A percentile compares a stretch with the other conserved stretches of the same genome.
phyloP scores from a whole-genome alignment of 345 rosid species.

The Leavenworthia alabamica region DNA sequence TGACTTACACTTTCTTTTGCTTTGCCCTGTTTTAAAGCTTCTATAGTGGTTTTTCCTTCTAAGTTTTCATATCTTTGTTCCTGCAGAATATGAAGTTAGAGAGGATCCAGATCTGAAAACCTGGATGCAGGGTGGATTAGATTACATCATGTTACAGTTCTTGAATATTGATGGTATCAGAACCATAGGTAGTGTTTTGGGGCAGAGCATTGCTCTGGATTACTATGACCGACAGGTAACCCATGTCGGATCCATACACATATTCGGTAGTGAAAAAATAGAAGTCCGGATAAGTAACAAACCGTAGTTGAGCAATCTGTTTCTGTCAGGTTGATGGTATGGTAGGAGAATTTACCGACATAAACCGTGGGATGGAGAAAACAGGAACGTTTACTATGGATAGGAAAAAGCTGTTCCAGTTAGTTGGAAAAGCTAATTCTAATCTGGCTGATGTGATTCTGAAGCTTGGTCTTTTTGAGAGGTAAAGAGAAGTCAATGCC shows the following conservation, averaged over 20 bases:
- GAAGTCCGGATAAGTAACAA: not conserved
- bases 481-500: too few species aligned
- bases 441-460: constrained; percentile 94
- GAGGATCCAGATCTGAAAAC: constrained; percentile 63
- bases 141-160: constrained; percentile 82
- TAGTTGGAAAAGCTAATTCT: constrained; percentile 93
- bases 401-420: constrained; percentile 86
- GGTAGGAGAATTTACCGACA: constrained; percentile 96
- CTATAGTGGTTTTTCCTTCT: too few species aligned
- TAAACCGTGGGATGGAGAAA: constrained; percentile 89
- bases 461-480: constrained; percentile 95
- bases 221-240: constrained; percentile 94
- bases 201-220: constrained; percentile 95
- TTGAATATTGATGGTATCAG: constrained; percentile 85
- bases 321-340: constrained; percentile 93
- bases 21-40: not conserved
- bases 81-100: constrained; percentile 92
- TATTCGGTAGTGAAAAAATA: not conserved
- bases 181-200: constrained; percentile 88
- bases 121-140: constrained; percentile 92
- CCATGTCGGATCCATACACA: not conserved
- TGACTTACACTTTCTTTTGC: constrained; percentile 37
- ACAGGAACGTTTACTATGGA: constrained; percentile 96
- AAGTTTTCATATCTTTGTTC: too few species aligned
- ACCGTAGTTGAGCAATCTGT: not conserved